Base-by-base conservation (phyloP, 2,329 filamentous ascomycete genomes). In the Metarhizium anisopliae region DNA sequence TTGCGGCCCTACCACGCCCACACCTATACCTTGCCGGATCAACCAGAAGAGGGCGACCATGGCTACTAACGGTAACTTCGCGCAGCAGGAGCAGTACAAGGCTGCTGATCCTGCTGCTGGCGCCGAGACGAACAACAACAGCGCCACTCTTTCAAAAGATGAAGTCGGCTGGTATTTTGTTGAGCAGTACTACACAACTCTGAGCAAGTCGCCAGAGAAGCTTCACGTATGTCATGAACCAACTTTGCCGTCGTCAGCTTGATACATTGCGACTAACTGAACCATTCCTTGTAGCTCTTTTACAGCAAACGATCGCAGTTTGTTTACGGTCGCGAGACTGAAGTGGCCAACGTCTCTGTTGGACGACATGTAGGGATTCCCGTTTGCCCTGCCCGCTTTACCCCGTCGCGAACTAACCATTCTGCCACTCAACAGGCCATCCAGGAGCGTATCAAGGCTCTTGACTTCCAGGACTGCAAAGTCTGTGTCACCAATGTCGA, bases 131-230 rank as follows among this genome's bases (percentile, higher is more conserved):
- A 62, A 66, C 59, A 64, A 66, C 60, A 62, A 67, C 55, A 74
- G 71, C 65, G 75, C 68, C 68, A 77, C 81, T 64, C 74, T 84
- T 45, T 78, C 80, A 65, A 96, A 96, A 78, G 91, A 96, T 71
- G 90, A 97, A 77, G 91, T 99, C 63, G 94, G 91, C 73, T 99
- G 94, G 94, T 97, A 93, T 77, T 99, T 99, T 65, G 94, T 99
- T 57, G 92, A 97, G 82, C 91, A 96, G 74, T 99, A 96, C 80
- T 99, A 99, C 77, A 97, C 90, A 64, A 99, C 91, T 59, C 77
- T 99, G 68, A 96, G 92, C 84, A 92, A 93, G 75, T 89, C 79
- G 62, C 92, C 94, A 25, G 91, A 96, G 70, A 95, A 94, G 75
- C 88, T 99, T 66, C 93, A 91, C 69, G 83, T 86, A 74, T 66